Conservation (phyloP, 805 yeast species). For the Yarrowia yakushimensis region DNA sequence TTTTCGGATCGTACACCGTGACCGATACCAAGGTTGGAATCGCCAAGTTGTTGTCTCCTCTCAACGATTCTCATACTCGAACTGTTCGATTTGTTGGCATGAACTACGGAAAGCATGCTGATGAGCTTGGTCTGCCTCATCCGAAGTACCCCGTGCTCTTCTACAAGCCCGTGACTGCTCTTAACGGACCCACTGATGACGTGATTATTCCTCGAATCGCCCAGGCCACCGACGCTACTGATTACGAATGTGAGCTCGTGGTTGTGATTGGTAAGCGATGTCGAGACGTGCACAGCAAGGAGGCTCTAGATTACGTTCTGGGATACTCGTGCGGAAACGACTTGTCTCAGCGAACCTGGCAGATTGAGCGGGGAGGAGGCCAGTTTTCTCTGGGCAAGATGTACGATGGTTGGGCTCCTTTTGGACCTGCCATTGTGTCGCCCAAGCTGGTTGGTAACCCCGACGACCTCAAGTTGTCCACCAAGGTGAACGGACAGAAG, state of each 20-base stretch:
- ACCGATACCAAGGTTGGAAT: conserved; percentile 41
- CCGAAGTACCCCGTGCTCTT: conserved; percentile 52
- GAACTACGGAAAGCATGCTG: conserved; percentile 46
- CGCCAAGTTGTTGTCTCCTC: conserved; percentile 42
- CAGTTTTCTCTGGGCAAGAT: conserved; percentile 53
- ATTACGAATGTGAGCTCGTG: conserved; percentile 55
- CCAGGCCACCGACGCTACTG: conserved; percentile 40
- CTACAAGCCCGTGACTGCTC: conserved; percentile 48
- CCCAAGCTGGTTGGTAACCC: conserved; percentile 38
- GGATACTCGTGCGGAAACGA: conserved; percentile 57
- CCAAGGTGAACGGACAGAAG: conserved; percentile 47
- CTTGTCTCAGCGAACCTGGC: conserved; percentile 58
- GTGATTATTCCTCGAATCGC: conserved; percentile 41
- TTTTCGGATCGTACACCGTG: conserved; percentile 41
- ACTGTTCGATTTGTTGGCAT: conserved; percentile 51
- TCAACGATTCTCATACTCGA: conserved; percentile 40
- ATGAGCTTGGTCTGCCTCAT: conserved; percentile 42
- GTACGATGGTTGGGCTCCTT: conserved; percentile 56
- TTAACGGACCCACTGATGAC: conserved; percentile 44
- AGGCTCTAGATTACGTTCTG: conserved; percentile 47
- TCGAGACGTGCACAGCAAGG: conserved; percentile 42
- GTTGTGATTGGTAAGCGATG: conserved; percentile 53
- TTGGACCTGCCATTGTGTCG: conserved; percentile 53
- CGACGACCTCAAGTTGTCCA: conserved; percentile 40
- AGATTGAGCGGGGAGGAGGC: conserved; percentile 49